phyloP scores from a whole-genome alignment of 176 grass and related monocot genomes.

The Elymus sibiricus region DNA sequence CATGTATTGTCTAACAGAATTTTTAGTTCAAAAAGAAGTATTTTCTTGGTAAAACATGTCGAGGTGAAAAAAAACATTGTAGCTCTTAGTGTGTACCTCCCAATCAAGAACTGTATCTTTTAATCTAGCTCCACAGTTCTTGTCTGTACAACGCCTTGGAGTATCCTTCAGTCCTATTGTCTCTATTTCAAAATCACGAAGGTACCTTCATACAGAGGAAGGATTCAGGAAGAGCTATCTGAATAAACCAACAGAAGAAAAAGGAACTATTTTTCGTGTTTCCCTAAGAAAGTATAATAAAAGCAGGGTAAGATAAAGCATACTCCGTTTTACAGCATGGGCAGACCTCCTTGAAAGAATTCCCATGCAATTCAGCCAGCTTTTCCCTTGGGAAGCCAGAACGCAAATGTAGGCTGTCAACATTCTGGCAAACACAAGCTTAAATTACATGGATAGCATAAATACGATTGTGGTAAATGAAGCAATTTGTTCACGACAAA shows the following conservation, averaged over 20 bases:
- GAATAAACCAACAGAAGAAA: conserved; percentile 24
- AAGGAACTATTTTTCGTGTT: conserved; percentile 7
- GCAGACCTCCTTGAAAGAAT: conserved; percentile 95
- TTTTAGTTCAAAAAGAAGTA: conserved; percentile 12
- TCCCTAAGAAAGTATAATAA: not conserved
- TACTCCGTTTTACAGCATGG: conserved; percentile 89
- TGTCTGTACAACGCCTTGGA: conserved; percentile 76
- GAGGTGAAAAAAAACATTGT: not conserved
- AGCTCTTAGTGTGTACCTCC: conserved; percentile 57
- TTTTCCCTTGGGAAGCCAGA: conserved; percentile 90
- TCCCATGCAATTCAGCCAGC: conserved; percentile 87
- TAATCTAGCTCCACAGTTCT: conserved; percentile 68
- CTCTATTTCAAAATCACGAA: conserved; percentile 99
- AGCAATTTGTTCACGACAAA: conserved; percentile 2
- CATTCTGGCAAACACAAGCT: conserved; percentile 61
- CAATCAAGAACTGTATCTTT: conserved; percentile 99
- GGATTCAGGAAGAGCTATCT: conserved; percentile 10
- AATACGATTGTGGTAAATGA: not conserved
- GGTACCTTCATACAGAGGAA: conserved; percentile 56
- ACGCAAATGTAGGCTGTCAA: conserved; percentile 94
- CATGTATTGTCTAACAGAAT: not conserved
- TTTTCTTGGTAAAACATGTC: not conserved
- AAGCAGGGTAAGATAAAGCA: conserved; percentile 26
- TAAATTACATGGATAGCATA: conserved; percentile 22
- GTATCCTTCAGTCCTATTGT: conserved; percentile 97